Percentiles rank a stretch among this genome's conserved stretches.
Conservation (phyloP, 83 land plant genomes). For the Picea mariana region DNA sequence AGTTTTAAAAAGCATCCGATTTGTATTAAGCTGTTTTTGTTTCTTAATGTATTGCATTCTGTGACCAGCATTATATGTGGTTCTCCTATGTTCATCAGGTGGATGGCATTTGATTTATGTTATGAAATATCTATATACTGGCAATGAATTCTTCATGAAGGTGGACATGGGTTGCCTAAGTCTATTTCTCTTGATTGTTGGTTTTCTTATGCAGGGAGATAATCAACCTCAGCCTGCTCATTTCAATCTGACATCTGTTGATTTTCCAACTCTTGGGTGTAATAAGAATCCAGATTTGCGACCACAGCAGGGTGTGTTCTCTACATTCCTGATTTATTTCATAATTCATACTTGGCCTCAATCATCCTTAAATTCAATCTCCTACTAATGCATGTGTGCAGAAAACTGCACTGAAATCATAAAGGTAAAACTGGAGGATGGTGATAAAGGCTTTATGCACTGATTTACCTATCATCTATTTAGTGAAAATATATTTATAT, state of each 20-base stretch:
- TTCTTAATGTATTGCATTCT: too few species aligned
- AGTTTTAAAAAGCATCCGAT: background rate
- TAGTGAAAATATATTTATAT: background rate
- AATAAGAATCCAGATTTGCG: slow-evolving; percentile 36
- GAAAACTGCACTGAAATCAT: background rate
- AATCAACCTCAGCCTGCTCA: slow-evolving; percentile 27
- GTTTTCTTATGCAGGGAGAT: slow-evolving; percentile 29
- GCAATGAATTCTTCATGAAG: background rate
- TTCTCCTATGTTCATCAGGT: background rate
- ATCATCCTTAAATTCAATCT: too few species aligned
- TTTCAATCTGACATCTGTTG: slow-evolving; percentile 57
- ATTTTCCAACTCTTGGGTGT: slow-evolving; percentile 74
- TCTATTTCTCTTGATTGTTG: background rate
- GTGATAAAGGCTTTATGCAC: background rate
- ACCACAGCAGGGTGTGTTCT: slow-evolving; percentile 23
- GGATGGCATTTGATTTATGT: background rate
- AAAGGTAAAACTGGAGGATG: background rate
- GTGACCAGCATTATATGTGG: background rate
- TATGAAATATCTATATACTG: background rate
- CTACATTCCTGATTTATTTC: background rate
- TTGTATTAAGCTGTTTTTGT: background rate
- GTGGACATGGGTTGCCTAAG: background rate
- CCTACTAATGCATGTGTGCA: too few species aligned
- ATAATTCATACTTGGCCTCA: too few species aligned
- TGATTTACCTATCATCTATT: background rate